Evolutionary conservation across 179 eudicot genomes (phyloP).

Genomic region (Beta macrorhiza): DNA sequence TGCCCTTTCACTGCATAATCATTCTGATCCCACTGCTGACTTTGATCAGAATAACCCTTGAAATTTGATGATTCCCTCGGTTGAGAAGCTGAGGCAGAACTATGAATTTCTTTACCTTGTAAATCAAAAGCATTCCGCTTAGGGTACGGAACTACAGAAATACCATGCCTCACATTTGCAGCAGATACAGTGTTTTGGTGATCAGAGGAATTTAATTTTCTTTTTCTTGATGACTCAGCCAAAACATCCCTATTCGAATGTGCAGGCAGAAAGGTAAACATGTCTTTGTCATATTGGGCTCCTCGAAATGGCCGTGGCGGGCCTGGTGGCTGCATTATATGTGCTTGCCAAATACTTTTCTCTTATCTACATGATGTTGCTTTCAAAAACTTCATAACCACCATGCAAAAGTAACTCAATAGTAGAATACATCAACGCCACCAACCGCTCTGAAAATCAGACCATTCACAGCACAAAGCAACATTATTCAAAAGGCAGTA

Average conservation of each 20-base stretch:
- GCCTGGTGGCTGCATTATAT: slow-evolving; percentile 38
- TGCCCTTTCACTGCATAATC: slow-evolving; percentile 24
- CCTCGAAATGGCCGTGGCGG: slow-evolving; percentile 40
- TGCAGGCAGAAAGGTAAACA: slow-evolving; percentile 38
- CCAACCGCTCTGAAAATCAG: slow-evolving; percentile 9
- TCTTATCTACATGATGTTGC: slow-evolving; percentile 8
- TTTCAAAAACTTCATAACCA: slow-evolving; percentile 3
- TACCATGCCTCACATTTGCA: slow-evolving; percentile 26
- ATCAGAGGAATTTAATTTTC: slow-evolving; percentile 36
- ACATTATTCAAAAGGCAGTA: slow-evolving; percentile 17
- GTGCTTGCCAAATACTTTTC: slow-evolving; percentile 14
- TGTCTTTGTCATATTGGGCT: slow-evolving; percentile 38
- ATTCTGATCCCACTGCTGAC: slow-evolving; percentile 31
- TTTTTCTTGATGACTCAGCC: slow-evolving; percentile 44
- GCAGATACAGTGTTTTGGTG: slow-evolving; percentile 19
- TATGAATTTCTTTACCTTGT: slow-evolving; percentile 29
- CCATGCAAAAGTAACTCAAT: slow-evolving; percentile 12
- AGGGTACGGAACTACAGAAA: slow-evolving; percentile 28
- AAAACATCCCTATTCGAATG: slow-evolving; percentile 29
- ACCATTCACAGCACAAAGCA: slow-evolving; percentile 21
- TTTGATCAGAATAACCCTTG: slow-evolving; percentile 30
- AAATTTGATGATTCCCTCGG: slow-evolving; percentile 21
- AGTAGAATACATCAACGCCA: slow-evolving; percentile 14
- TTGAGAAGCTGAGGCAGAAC: slow-evolving; percentile 19
- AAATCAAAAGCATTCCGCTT: slow-evolving; percentile 22